phyloP scores from a whole-genome alignment of 306 rosid genomes.

The Ochetophila trinervis region DNA sequence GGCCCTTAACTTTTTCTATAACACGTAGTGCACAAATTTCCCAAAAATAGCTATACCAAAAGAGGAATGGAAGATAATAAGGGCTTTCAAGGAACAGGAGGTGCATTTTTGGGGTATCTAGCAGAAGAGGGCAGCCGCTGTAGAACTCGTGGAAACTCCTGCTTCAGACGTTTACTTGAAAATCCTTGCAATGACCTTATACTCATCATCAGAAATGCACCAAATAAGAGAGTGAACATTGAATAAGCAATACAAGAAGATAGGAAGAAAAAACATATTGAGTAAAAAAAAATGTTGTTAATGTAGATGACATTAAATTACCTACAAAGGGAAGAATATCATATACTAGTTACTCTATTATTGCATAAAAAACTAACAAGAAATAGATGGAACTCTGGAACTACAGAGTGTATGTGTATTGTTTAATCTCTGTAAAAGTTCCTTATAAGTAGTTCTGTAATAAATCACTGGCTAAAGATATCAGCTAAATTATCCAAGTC shows the following conservation, averaged over 20 bases:
- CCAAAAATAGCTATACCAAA: slow-evolving; percentile 35
- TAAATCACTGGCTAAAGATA: background rate
- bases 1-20: slow-evolving; percentile 29
- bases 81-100: slow-evolving; percentile 71
- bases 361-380: background rate
- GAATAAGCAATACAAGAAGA: slow-evolving; percentile 6
- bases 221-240: slow-evolving; percentile 6
- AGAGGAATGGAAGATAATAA: slow-evolving; percentile 26
- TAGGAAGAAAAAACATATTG: background rate
- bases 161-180: slow-evolving; percentile 77
- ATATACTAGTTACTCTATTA: background rate
- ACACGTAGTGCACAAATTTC: slow-evolving; percentile 40
- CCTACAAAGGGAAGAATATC: no score
- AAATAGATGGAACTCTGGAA: background rate
- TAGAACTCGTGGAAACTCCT: slow-evolving; percentile 62
- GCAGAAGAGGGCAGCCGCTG: slow-evolving; percentile 71
- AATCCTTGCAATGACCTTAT: slow-evolving; percentile 60
- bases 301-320: no score
- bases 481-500: background rate
- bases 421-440: background rate
- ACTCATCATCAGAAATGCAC: slow-evolving; percentile 12
- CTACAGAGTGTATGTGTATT: background rate
- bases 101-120: slow-evolving; percentile 81
- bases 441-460: background rate
- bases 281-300: background rate